A percentile compares a stretch with the other conserved stretches of the same genome.
phyloP scores from a whole-genome alignment of 495 filamentous ascomycete species.

The Aspergillus bridgeri region DNA sequence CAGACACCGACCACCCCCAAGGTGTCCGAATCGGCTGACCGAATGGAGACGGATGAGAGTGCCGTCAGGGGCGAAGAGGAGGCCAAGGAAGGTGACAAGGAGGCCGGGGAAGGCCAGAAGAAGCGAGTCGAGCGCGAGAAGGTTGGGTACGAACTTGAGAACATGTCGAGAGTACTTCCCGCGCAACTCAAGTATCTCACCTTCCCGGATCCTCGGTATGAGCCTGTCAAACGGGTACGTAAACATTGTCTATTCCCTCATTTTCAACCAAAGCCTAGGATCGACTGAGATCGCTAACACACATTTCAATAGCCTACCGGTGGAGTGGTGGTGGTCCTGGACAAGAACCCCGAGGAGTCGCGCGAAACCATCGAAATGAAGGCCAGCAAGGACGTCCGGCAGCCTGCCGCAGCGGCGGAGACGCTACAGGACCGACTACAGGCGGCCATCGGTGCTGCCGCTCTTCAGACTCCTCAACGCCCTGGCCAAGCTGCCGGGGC shows the following conservation, averaged over 20 bases:
- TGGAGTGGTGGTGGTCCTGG: constrained; percentile 85
- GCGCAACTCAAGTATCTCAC: constrained; percentile 93
- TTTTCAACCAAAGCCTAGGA: too few species aligned
- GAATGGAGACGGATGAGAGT: constrained; percentile 88
- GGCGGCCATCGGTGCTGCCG: constrained; percentile 33
- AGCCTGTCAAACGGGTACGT: constrained; percentile 91
- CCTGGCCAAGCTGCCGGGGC: constrained; percentile 22
- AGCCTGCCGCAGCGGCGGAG: constrained; percentile 49
- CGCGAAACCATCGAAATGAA: constrained; percentile 82
- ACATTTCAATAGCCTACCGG: constrained; percentile 71
- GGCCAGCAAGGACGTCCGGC: constrained; percentile 72
- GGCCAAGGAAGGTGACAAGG: constrained; percentile 63
- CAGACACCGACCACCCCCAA: constrained; percentile 72
- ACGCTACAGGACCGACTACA: constrained; percentile 45
- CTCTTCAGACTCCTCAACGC: constrained; percentile 42
- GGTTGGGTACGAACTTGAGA: constrained; percentile 91
- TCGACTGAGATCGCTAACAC: constrained; percentile 40
- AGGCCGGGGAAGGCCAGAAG: constrained; percentile 51
- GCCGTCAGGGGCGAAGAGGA: constrained; percentile 59
- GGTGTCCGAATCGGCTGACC: constrained; percentile 62
- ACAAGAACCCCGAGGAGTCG: constrained; percentile 73
- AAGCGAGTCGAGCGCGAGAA: constrained; percentile 96
- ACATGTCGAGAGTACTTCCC: constrained; percentile 93
- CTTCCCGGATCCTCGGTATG: constrained; percentile 80
- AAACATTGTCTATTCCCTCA: too few species aligned